Conservation (phyloP, 305 asterid species). For the Fraxinus paxiana region DNA sequence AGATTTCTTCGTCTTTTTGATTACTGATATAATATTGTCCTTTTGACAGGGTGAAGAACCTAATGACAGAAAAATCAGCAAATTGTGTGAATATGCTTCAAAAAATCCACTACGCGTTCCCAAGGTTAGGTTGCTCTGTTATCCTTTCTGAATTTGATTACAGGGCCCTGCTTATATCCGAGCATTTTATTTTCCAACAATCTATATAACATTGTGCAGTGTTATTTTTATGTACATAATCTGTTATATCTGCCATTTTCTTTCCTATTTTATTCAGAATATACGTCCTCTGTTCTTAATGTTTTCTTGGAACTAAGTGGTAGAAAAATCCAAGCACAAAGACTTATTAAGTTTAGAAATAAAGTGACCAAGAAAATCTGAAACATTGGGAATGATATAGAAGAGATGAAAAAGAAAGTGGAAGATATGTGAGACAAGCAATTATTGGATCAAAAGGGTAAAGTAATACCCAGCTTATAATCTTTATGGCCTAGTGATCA, state of each 20-base stretch:
- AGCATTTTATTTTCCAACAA: neutral
- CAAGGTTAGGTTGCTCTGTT: constrained; percentile 44
- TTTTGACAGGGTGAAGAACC: constrained; percentile 65
- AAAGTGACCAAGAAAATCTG: neutral
- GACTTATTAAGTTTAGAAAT: neutral
- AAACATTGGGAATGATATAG: neutral
- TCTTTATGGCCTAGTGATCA: neutral
- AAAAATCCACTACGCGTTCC: constrained; percentile 80
- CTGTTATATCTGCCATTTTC: neutral
- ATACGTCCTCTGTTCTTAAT: neutral
- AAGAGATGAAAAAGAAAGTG: neutral
- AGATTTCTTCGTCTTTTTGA: constrained; percentile 2
- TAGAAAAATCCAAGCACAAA: neutral
- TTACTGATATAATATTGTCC: constrained; percentile 20
- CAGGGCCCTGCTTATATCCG: neutral
- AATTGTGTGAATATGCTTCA: constrained; percentile 74
- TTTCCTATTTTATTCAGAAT: neutral
- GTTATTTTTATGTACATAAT: neutral
- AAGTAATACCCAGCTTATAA: neutral
- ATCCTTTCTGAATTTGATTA: constrained; percentile 3
- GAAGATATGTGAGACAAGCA: neutral
- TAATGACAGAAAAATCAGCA: constrained; percentile 63
- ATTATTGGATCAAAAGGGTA: neutral
- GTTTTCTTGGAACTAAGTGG: neutral
- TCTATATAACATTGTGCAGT: neutral